These are phyloP conservation scores for Ambrosia hybrid DNA, from an alignment of 140 eudicot species.

Conservation along the genomic window DNA sequence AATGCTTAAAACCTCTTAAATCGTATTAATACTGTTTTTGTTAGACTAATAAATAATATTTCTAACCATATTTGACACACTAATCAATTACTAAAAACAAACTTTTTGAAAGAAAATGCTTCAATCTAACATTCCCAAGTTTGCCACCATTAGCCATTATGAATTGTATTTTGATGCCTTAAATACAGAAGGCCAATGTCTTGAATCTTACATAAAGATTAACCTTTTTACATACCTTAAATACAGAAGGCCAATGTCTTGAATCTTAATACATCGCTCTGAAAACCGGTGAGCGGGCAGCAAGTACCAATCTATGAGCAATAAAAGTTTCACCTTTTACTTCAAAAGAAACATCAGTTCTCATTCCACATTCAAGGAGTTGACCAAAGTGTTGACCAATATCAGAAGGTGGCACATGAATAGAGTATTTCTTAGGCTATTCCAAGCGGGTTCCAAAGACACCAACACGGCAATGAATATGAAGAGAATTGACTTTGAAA, in stretches of 20 bases:
- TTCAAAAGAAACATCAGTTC: conserved; percentile 53
- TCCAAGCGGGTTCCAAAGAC: conserved; percentile 63
- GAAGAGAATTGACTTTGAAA: conserved; percentile 74
- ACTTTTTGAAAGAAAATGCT: no score
- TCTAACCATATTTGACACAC: not conserved
- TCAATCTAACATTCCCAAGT: no score
- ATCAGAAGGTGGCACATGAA: conserved; percentile 66
- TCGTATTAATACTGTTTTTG: no score
- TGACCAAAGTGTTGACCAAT: conserved; percentile 68
- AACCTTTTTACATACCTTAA: no score
- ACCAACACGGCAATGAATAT: conserved; percentile 66
- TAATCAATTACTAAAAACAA: no score
- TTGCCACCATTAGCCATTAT: not conserved
- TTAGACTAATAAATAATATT: not conserved
- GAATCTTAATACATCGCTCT: no score
- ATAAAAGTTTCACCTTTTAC: conserved; percentile 45
- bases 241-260: no score
- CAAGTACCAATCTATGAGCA: conserved; percentile 63
- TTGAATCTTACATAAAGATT: conserved; percentile 37
- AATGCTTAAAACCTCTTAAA: no score
- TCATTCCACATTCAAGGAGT: conserved; percentile 64
- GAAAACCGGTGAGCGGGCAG: conserved; percentile 67
- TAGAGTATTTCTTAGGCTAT: conserved; percentile 58
- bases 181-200: conserved; percentile 52
- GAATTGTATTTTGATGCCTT: conserved; percentile 34